phyloP scores from a whole-genome alignment of 768 basidiomycete genomes.

The Phlebiopsis gigantea region DNA sequence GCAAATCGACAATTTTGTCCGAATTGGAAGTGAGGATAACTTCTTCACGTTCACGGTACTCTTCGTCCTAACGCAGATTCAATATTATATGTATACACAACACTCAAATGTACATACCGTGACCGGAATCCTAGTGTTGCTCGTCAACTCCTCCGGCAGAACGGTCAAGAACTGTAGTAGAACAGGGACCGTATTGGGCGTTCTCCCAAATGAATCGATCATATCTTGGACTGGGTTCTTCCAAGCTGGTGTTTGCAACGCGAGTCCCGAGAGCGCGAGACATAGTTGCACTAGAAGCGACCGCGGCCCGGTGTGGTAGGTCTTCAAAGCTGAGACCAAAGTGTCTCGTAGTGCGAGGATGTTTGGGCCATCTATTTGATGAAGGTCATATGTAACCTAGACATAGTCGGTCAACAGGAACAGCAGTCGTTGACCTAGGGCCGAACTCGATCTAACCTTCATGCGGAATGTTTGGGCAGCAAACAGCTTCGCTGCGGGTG shows the following conservation, averaged over 20 bases:
- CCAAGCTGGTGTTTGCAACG: conserved; percentile 88
- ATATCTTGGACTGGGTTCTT: conserved; percentile 70
- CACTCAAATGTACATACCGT: conserved; percentile 54
- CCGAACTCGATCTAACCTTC: conserved; percentile 52
- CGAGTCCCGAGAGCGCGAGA: conserved; percentile 84
- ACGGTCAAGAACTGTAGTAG: conserved; percentile 87
- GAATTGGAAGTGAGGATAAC: conserved; percentile 65
- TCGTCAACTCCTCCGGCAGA: conserved; percentile 82
- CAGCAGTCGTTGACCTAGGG: background rate
- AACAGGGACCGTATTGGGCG: conserved; percentile 77
- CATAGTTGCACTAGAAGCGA: conserved; percentile 87
- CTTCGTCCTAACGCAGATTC: conserved; percentile 54
- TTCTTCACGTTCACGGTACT: conserved; percentile 58
- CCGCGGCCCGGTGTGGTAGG: conserved; percentile 70
- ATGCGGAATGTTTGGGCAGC: conserved; percentile 95
- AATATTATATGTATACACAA: background rate
- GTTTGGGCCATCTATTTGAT: conserved; percentile 74
- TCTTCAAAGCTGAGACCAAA: conserved; percentile 68
- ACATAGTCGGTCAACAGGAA: conserved; percentile 12
- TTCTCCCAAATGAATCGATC: conserved; percentile 81
- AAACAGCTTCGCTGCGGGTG: conserved; percentile 80
- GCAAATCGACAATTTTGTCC: conserved; percentile 64
- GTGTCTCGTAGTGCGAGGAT: conserved; percentile 83
- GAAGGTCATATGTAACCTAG: conserved; percentile 93
- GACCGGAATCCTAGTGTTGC: conserved; percentile 83